A percentile compares a stretch with the other conserved stretches of the same genome.
Evolutionary conservation across 306 rosid genomes (phyloP).

Genomic region (Hippophae tibetana): DNA sequence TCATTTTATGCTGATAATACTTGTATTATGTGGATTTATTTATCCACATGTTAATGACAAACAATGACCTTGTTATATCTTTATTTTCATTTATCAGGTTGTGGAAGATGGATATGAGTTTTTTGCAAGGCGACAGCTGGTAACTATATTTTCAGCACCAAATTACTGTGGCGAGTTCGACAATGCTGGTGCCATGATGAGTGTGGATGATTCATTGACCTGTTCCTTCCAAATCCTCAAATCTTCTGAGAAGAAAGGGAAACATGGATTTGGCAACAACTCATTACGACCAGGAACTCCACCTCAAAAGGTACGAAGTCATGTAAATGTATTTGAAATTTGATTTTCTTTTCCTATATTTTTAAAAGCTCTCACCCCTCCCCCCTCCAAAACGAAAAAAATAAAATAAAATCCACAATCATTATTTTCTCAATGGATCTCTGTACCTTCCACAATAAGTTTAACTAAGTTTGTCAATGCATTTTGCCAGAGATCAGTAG

Average conservation of each 20-base stretch:
- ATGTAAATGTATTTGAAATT: not conserved
- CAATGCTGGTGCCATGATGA: conserved; percentile 63
- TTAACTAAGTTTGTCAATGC: too few species aligned
- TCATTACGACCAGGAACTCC: conserved; percentile 43
- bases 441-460: not conserved
- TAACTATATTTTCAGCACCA: conserved; percentile 47
- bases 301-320: conserved; percentile 34
- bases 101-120: conserved; percentile 57
- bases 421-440: not conserved
- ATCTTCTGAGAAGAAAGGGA: conserved; percentile 48
- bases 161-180: conserved; percentile 45
- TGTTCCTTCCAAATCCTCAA: conserved; percentile 54
- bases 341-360: not conserved
- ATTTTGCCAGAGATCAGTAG: too few species aligned
- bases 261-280: conserved; percentile 27
- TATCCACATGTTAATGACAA: not conserved
- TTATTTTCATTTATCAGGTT: conserved; percentile 20
- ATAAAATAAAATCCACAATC: too few species aligned
- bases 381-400: too few species aligned
- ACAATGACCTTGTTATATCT: not conserved
- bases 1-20: not conserved
- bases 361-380: too few species aligned
- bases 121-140: conserved; percentile 50
- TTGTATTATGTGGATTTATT: not conserved
- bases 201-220: conserved; percentile 53